Percentiles rank a stretch among this genome's conserved stretches.
These are phyloP conservation scores for Syzygium aqueum DNA, from an alignment of 345 rosid species.

Conservation along the genomic window DNA sequence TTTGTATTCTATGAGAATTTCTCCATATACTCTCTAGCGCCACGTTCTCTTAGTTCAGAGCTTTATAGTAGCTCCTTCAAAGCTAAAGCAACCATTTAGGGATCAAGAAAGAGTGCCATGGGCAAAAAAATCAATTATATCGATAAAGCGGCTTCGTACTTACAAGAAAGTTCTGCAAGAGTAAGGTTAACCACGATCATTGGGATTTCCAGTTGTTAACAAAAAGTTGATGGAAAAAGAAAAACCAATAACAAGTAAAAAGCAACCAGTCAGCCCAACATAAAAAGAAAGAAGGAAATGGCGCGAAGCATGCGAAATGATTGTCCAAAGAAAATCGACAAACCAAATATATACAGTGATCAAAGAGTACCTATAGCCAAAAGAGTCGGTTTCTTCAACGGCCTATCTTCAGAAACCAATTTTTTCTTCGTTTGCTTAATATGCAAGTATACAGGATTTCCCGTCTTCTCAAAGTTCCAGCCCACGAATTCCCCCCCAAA, in stretches of 20 bases:
- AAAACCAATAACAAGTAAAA: neutral
- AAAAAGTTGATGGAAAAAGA: neutral
- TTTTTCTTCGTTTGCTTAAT: conserved; percentile 62
- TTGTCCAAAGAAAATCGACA: neutral
- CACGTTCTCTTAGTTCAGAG: neutral
- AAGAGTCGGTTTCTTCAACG: conserved; percentile 77
- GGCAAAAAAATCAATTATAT: neutral
- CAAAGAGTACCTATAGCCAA: conserved; percentile 73
- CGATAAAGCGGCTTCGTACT: no score
- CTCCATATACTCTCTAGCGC: neutral
- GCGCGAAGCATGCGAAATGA: neutral
- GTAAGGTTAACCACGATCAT: neutral
- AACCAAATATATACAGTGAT: neutral
- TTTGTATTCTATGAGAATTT: neutral
- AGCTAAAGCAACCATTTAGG: neutral
- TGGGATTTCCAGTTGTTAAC: neutral
- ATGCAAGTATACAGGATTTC: conserved; percentile 83
- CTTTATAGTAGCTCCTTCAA: neutral
- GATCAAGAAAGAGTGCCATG: neutral
- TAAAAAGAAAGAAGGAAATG: neutral
- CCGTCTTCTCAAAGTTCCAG: conserved; percentile 92
- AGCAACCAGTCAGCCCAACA: neutral
- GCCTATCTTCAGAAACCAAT: conserved; percentile 77
- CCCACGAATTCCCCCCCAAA: conserved; percentile 78
- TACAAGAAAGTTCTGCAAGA: neutral